Percentiles rank a stretch among this genome's conserved stretches.
Evolutionary conservation across 2,329 filamentous ascomycete species (phyloP).

Genomic region (Fusarium gaditjirri): DNA sequence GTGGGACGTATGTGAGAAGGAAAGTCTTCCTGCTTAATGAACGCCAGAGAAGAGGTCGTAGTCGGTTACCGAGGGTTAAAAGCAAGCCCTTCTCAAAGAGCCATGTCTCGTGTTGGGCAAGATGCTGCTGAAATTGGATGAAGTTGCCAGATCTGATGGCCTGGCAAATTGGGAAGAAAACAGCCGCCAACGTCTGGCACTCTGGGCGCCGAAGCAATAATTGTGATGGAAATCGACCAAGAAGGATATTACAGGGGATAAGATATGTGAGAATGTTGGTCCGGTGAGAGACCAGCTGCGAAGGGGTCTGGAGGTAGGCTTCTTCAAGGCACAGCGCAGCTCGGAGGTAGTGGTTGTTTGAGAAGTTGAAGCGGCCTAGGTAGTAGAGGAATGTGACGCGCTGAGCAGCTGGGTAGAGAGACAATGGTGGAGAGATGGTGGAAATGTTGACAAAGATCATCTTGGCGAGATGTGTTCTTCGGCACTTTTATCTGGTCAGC

Average conservation of each 20-base stretch:
- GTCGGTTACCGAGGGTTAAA: conserved; percentile 78
- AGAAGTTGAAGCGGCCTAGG: conserved; percentile 88
- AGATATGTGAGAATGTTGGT: conserved; percentile 85
- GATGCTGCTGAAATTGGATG: conserved; percentile 74
- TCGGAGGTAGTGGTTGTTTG: conserved; percentile 83
- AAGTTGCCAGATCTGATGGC: conserved; percentile 81
- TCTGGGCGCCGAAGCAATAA: conserved; percentile 75
- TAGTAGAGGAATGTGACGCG: conserved; percentile 95
- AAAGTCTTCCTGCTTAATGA: conserved; percentile 83
- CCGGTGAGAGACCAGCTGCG: conserved; percentile 75
- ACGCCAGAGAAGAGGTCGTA: conserved; percentile 86
- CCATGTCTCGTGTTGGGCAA: conserved; percentile 74
- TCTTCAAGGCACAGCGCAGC: conserved; percentile 80
- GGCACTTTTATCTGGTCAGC: conserved; percentile 63
- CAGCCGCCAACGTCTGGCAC: conserved; percentile 65
- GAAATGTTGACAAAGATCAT: conserved; percentile 92
- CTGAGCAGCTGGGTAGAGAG: conserved; percentile 84
- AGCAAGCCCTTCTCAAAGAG: conserved; percentile 81
- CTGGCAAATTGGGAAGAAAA: conserved; percentile 78
- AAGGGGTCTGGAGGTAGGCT: conserved; percentile 78
- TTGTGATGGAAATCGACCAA: conserved; percentile 82
- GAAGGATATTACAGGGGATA: conserved; percentile 82
- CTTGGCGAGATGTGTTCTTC: conserved; percentile 83
- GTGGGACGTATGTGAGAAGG: conserved; percentile 78
- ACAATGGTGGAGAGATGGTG: conserved; percentile 82